A percentile compares a stretch with the other conserved stretches of the same genome.
phyloP scores from a whole-genome alignment of 805 yeast genomes.

The Candida ipomoeae region DNA sequence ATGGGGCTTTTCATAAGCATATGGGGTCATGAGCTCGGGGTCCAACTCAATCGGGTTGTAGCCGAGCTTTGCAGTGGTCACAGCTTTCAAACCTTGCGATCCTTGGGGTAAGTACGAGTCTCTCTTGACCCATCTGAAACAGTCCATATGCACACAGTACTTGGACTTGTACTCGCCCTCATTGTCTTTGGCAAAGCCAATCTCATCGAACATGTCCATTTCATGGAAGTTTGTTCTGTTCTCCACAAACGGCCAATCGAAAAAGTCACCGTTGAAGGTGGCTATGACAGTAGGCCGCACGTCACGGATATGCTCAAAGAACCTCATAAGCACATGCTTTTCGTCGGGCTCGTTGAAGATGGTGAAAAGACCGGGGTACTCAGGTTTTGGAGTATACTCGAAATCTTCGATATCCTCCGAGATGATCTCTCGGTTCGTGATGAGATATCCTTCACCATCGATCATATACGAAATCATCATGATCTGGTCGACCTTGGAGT shows the following conservation, averaged over 20 bases:
- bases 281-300: slow-evolving; percentile 94
- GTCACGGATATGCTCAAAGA: slow-evolving; percentile 88
- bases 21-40: slow-evolving; percentile 97
- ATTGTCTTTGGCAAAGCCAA: slow-evolving; percentile 84
- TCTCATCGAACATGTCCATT: slow-evolving; percentile 82
- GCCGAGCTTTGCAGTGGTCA: slow-evolving; percentile 91
- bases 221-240: slow-evolving; percentile 82
- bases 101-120: slow-evolving; percentile 98
- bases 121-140: slow-evolving; percentile 96
- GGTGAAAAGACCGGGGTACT: slow-evolving; percentile 84
- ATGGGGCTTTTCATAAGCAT: slow-evolving; percentile 93
- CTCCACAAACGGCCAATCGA: slow-evolving; percentile 99
- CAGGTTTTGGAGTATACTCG: slow-evolving; percentile 96
- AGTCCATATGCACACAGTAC: slow-evolving; percentile 95
- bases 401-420: slow-evolving; percentile 94
- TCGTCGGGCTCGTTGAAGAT: slow-evolving; percentile 90
- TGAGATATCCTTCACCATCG: slow-evolving; percentile 92
- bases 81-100: slow-evolving; percentile 96
- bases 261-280: slow-evolving; percentile 96
- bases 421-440: slow-evolving; percentile 91
- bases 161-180: slow-evolving; percentile 92
- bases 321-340: slow-evolving; percentile 63
- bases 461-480: slow-evolving; percentile 99
- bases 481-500: slow-evolving; percentile 79
- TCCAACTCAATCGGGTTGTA: slow-evolving; percentile 95